A percentile compares a stretch with the other conserved stretches of the same genome.
These are phyloP conservation scores for Naganishia sp. DNA, from an alignment of 1,284 basidiomycete species.

Conservation along the genomic window DNA sequence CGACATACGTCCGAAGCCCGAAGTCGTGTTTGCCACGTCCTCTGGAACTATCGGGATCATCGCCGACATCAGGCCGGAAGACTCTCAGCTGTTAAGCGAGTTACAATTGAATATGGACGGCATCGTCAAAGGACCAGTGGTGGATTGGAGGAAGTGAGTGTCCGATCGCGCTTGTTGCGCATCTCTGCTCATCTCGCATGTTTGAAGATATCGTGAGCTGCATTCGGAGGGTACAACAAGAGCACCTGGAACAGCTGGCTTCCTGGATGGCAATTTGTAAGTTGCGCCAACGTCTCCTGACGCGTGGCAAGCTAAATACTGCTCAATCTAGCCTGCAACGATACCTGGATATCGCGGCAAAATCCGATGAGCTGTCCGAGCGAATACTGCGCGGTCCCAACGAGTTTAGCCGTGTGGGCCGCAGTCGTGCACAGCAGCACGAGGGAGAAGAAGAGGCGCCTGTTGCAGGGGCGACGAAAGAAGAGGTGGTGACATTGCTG, in stretches of 20 bases:
- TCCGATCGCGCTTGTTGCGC: background rate
- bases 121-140: slow-evolving; percentile 60
- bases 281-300: background rate
- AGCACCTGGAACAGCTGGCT: slow-evolving; percentile 62
- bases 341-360: slow-evolving; percentile 57
- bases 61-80: slow-evolving; percentile 62
- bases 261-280: slow-evolving; percentile 82
- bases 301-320: background rate
- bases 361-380: slow-evolving; percentile 34
- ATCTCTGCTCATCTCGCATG: slow-evolving; percentile 7
- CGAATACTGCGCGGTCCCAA: slow-evolving; percentile 42
- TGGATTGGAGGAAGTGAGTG: slow-evolving; percentile 66
- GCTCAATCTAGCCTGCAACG: slow-evolving; percentile 59
- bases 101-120: slow-evolving; percentile 76
- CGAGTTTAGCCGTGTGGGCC: slow-evolving; percentile 43
- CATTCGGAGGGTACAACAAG: slow-evolving; percentile 62
- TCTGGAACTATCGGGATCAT: slow-evolving; percentile 80
- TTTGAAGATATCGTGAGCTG: slow-evolving; percentile 64
- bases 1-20: slow-evolving; percentile 50
- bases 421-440: slow-evolving; percentile 6
- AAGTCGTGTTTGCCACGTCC: slow-evolving; percentile 74
- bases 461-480: slow-evolving; percentile 2
- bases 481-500: slow-evolving; percentile 14
- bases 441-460: slow-evolving; percentile 9
- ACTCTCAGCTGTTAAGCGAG: slow-evolving; percentile 67